phyloP scores from a whole-genome alignment of 768 basidiomycete genomes.

The Mycena olivaceomarginata region DNA sequence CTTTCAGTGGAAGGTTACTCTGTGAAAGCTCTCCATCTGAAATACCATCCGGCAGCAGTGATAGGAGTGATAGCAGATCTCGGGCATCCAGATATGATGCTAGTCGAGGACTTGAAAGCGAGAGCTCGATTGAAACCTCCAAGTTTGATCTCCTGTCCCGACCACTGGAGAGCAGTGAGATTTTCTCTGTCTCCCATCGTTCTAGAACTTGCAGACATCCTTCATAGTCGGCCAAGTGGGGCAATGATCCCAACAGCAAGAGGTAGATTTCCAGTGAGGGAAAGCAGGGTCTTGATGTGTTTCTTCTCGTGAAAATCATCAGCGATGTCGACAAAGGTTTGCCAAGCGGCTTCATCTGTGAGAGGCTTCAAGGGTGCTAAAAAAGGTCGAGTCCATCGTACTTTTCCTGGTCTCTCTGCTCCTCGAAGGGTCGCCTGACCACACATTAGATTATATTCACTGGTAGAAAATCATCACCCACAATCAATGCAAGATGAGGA shows the following conservation, averaged over 20 bases:
- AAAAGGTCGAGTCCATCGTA: no score
- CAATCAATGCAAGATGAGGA: slow-evolving; percentile 27
- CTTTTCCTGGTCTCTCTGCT: no score
- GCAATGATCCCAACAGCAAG: slow-evolving; percentile 22
- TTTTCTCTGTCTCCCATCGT: slow-evolving; percentile 26
- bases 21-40: slow-evolving; percentile 8
- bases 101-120: slow-evolving; percentile 28
- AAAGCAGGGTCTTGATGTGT: not conserved
- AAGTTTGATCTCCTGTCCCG: slow-evolving; percentile 20
- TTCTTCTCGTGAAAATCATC: not conserved
- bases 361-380: no score
- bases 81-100: not conserved
- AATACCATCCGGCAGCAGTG: slow-evolving; percentile 25
- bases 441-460: not conserved
- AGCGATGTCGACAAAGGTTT: not conserved
- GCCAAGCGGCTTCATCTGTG: no score
- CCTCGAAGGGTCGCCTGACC: slow-evolving; percentile 27
- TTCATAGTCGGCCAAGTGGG: slow-evolving; percentile 19
- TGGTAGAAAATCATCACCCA: not conserved
- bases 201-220: not conserved
- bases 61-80: not conserved
- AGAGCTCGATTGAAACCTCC: slow-evolving; percentile 18
- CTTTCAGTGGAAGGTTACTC: slow-evolving; percentile 12
- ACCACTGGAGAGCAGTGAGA: not conserved
- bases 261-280: slow-evolving; percentile 19